Conservation (phyloP, 139 green algal genomes). For the Zygnema circumcarinatum region DNA sequence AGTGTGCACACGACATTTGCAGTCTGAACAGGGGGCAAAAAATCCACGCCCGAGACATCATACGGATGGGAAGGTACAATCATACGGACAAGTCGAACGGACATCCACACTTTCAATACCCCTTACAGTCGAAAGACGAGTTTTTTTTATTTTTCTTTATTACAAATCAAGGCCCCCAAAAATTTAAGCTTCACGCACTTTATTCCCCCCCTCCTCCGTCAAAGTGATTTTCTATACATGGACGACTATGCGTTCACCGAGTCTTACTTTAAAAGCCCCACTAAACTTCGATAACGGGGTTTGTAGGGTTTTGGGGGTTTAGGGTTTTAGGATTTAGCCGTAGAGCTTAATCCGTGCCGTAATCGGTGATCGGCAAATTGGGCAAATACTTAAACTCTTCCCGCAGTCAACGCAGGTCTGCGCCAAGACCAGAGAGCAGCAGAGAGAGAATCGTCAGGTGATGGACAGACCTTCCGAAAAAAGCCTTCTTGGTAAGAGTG, state of each 20-base stretch:
- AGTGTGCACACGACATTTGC: background rate
- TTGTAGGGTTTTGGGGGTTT: background rate
- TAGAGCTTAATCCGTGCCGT: background rate
- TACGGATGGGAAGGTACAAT: no score
- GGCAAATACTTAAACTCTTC: conserved; percentile 2
- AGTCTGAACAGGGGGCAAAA: no score
- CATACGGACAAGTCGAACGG: no score
- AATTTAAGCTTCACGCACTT: background rate
- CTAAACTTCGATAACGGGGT: no score
- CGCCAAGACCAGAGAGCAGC: background rate
- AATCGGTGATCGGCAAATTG: conserved; percentile 25
- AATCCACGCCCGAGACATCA: no score
- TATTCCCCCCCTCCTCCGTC: background rate
- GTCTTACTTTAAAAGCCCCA: no score
- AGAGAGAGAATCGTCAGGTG: background rate
- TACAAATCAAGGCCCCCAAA: background rate
- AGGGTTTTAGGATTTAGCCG: background rate
- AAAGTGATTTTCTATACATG: no score
- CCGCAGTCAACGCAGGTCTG: conserved; percentile 33
- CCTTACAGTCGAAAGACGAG: no score
- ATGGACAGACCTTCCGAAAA: conserved; percentile 25
- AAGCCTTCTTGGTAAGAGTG: background rate
- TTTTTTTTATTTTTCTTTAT: background rate
- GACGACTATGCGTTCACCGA: no score
- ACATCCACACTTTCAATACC: no score